phyloP scores from a whole-genome alignment of 371 early-diverging fungal genomes.

The Mortierella sp. region DNA sequence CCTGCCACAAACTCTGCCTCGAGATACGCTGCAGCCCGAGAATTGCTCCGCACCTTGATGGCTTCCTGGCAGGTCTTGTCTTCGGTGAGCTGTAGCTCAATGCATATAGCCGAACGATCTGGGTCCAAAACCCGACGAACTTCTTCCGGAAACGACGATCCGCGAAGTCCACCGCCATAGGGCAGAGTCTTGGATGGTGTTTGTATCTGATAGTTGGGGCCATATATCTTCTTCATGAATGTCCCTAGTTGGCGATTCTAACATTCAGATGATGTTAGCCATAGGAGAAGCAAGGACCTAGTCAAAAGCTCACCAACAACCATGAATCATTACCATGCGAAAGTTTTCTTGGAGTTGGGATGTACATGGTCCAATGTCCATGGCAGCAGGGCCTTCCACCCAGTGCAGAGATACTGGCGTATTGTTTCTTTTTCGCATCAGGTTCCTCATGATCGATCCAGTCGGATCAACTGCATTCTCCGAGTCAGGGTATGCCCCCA shows the following conservation, averaged over 20 bases:
- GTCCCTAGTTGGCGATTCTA: slow-evolving; percentile 63
- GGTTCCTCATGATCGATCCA: slow-evolving; percentile 66
- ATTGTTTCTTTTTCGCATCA: slow-evolving; percentile 60
- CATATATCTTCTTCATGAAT: slow-evolving; percentile 66
- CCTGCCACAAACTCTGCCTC: slow-evolving; percentile 59
- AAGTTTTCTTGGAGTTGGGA: slow-evolving; percentile 69
- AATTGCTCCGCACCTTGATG: slow-evolving; percentile 16
- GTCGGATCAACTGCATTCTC: slow-evolving; percentile 55
- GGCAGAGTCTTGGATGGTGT: slow-evolving; percentile 33
- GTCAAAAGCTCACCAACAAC: background rate
- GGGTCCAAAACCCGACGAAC: slow-evolving; percentile 57
- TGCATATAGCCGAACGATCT: slow-evolving; percentile 54
- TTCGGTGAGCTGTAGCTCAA: slow-evolving; percentile 47
- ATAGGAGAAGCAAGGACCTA: background rate
- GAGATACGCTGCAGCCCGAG: slow-evolving; percentile 26
- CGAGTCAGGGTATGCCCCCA: slow-evolving; percentile 58
- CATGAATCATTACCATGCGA: slow-evolving; percentile 59
- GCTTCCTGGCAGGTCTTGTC: slow-evolving; percentile 4
- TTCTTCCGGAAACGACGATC: slow-evolving; percentile 26
- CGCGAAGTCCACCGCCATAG: slow-evolving; percentile 25
- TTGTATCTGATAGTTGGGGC: slow-evolving; percentile 53
- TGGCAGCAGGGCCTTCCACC: slow-evolving; percentile 47
- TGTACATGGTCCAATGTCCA: slow-evolving; percentile 66
- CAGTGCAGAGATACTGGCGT: slow-evolving; percentile 55
- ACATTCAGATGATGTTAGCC: background rate